These are phyloP conservation scores for Coemansia sp. DNA, from an alignment of 192 early-diverging fungal species.

Conservation along the genomic window DNA sequence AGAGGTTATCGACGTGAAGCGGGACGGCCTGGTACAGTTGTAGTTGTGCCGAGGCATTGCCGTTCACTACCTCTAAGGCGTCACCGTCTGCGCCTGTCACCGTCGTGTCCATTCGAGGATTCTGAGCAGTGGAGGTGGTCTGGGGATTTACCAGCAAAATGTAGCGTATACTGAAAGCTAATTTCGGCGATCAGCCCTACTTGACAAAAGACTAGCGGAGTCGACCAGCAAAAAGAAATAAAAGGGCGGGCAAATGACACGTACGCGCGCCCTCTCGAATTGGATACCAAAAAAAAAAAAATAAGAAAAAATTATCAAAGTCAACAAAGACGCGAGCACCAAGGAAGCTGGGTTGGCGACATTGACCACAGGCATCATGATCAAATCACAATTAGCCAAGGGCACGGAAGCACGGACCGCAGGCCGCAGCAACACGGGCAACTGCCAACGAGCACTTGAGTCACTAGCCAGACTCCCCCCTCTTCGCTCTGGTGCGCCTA, in stretches of 20 bases:
- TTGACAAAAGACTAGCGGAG: background rate
- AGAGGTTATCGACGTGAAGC: conserved; percentile 48
- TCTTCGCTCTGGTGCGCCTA: too few relatives aligned
- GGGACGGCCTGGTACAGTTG: conserved; percentile 44
- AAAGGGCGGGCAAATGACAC: too few relatives aligned
- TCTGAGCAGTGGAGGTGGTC: background rate
- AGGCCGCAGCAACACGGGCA: background rate
- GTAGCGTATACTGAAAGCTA: background rate
- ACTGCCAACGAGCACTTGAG: too few relatives aligned
- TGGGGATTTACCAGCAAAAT: background rate
- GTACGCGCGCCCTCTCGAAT: background rate
- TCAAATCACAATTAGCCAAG: background rate
- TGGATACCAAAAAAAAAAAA: background rate
- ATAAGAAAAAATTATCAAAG: background rate
- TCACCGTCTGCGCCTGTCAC: background rate
- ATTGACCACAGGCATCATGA: background rate
- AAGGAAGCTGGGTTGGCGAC: too few relatives aligned
- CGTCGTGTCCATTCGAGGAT: conserved; percentile 1
- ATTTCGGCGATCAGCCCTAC: background rate
- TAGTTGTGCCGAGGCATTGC: conserved; percentile 17
- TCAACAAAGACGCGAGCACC: background rate
- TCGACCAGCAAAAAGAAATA: background rate
- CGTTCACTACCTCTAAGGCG: background rate
- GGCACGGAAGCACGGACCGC: background rate
- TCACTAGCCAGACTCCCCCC: too few relatives aligned